phyloP scores from a whole-genome alignment of 1,139 yeast species.

The Hansenula anomala region DNA sequence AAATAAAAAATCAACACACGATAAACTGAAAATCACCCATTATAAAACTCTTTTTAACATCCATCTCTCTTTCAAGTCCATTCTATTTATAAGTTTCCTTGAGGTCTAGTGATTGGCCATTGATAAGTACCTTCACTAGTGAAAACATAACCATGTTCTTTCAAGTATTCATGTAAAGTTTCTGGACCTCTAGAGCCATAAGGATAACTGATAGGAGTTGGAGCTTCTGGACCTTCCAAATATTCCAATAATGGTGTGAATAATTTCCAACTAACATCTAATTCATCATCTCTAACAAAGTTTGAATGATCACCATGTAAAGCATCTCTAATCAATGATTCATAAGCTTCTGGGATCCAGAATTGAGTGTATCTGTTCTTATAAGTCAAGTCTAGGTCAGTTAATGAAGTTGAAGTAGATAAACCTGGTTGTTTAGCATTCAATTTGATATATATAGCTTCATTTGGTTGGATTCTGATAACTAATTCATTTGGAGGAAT shows the following conservation, averaged over 20 bases:
- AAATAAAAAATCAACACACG: too few relatives aligned
- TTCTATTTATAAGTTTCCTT: conserved; percentile 1
- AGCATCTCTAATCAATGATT: conserved; percentile 89
- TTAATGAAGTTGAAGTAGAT: conserved; percentile 71
- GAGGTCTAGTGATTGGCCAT: conserved; percentile 78
- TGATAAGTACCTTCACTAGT: conserved; percentile 59
- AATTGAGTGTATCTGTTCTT: conserved; percentile 76
- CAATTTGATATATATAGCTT: conserved; percentile 87
- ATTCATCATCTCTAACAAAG: conserved; percentile 96
- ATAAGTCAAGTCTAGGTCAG: conserved; percentile 89
- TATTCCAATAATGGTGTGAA: conserved; percentile 86
- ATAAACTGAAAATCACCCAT: too few relatives aligned
- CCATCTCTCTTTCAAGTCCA: too few relatives aligned
- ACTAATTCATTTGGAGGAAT: conserved; percentile 92
- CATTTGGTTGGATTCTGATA: conserved; percentile 89
- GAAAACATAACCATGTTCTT: conserved; percentile 64
- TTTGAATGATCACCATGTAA: conserved; percentile 91
- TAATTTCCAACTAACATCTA: conserved; percentile 87
- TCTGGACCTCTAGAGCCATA: conserved; percentile 93
- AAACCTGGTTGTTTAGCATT: conserved; percentile 94
- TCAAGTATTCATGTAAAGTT: conserved; percentile 55
- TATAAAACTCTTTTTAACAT: too few relatives aligned
- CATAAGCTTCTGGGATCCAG: conserved; percentile 98
- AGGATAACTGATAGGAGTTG: conserved; percentile 62
- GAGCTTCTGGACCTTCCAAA: conserved; percentile 67